phyloP scores from a whole-genome alignment of 139 green algal species.

The Chlorella vulgaris region DNA sequence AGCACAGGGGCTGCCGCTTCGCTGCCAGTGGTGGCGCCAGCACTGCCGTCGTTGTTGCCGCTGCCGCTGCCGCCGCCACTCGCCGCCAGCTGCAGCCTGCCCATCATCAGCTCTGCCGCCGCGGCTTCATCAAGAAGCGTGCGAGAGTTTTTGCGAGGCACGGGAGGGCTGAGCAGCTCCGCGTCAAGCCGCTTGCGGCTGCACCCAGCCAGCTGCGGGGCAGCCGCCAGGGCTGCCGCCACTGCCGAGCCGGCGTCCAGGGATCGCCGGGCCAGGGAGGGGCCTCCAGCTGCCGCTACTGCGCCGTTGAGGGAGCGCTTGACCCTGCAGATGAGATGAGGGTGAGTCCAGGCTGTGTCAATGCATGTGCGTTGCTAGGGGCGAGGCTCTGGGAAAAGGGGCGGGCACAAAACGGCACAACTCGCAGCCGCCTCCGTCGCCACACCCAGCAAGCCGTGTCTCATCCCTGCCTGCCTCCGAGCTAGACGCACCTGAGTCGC shows the following conservation, averaged over 20 bases:
- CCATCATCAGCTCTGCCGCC: slow-evolving; percentile 25
- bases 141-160: slow-evolving; percentile 33
- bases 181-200: slow-evolving; percentile 29
- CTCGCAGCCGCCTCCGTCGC: too few species aligned
- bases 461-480: too few species aligned
- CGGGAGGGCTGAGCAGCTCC: slow-evolving; percentile 21
- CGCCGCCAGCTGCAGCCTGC: slow-evolving; percentile 28
- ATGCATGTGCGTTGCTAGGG: too few species aligned
- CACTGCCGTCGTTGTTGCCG: background rate
- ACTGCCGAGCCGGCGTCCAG: background rate
- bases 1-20: too few species aligned
- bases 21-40: too few species aligned
- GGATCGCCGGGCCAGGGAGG: background rate
- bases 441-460: too few species aligned
- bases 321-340: slow-evolving; percentile 15
- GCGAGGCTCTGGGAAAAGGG: too few species aligned
- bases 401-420: background rate
- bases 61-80: background rate
- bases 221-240: too few species aligned
- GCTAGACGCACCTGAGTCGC: slow-evolving; percentile 7
- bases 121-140: slow-evolving; percentile 25
- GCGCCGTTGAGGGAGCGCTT: slow-evolving; percentile 31
- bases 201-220: slow-evolving; percentile 11
- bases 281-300: slow-evolving; percentile 12
- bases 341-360: background rate